Conservation (phyloP, 73 alveolate species). For the Tetrahymena malaccensis region DNA sequence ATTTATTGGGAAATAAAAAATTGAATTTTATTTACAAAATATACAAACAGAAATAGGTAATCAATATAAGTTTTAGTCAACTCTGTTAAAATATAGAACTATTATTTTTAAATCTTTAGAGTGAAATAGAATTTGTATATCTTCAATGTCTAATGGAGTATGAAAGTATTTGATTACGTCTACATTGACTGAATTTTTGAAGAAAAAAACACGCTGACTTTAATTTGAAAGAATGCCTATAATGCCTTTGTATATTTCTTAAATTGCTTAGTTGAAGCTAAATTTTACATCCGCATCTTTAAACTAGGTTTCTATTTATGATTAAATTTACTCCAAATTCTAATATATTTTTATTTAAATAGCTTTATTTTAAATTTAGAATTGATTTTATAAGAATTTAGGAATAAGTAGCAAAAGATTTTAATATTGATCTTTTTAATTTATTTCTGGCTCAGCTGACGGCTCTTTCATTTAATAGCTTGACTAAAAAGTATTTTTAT, state of each 20-base stretch:
- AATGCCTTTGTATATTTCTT: not conserved
- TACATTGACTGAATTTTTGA: not conserved
- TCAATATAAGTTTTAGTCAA: not conserved
- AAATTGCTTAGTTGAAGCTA: not conserved
- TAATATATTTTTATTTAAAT: too few species aligned
- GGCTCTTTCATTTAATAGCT: not conserved
- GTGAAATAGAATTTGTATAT: not conserved
- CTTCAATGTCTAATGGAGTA: not conserved
- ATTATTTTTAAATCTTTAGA: not conserved
- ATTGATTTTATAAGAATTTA: too few species aligned
- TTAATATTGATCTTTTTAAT: not conserved
- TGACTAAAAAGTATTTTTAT: too few species aligned
- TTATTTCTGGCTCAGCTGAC: not conserved
- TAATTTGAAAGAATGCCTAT: not conserved
- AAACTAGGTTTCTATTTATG: not conserved
- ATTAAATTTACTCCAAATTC: not conserved
- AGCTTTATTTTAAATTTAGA: too few species aligned
- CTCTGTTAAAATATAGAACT: not conserved
- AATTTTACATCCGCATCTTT: not conserved
- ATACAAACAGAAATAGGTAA: not conserved
- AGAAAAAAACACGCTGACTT: not conserved
- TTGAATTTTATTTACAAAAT: too few species aligned
- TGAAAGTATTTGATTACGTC: not conserved
- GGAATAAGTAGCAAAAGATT: not conserved
- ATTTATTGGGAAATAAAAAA: too few species aligned